phyloP scores from a whole-genome alignment of 1,284 basidiomycete genomes.

The Ustilago sp. region DNA sequence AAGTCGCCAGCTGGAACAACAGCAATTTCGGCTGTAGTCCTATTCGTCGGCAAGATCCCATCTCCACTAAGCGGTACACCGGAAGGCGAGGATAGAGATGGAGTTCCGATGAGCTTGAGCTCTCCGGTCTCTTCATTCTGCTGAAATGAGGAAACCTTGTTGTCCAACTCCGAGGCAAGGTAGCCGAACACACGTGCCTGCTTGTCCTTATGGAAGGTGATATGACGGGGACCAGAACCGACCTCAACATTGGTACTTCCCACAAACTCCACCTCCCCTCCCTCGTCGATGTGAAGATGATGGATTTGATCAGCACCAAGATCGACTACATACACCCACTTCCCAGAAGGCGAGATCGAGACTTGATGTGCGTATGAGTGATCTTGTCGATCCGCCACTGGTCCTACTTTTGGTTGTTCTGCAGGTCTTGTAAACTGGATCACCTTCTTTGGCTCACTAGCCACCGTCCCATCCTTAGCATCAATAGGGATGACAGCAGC shows the following conservation, averaged over 20 bases:
- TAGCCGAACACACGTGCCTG: conserved; percentile 30
- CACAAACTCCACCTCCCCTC: conserved; percentile 19
- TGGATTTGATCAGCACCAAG: conserved; percentile 61
- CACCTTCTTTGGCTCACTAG: conserved; percentile 9
- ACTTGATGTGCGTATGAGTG: conserved; percentile 61
- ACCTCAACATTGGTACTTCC: conserved; percentile 29
- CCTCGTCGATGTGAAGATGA: conserved; percentile 18
- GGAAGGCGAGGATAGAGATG: conserved; percentile 45
- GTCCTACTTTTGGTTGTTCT: conserved; percentile 33
- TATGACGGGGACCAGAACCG: conserved; percentile 47
- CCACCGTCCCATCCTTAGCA: conserved; percentile 22
- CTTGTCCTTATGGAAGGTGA: conserved; percentile 39
- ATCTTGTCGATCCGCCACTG: conserved; percentile 55
- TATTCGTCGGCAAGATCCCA: conserved; percentile 38
- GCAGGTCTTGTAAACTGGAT: conserved; percentile 42
- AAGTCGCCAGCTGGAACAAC: conserved; percentile 47
- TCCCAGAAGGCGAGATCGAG: conserved; percentile 34
- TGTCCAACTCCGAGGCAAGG: conserved; percentile 54
- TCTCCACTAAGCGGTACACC: conserved; percentile 41
- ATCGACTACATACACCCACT: conserved; percentile 57
- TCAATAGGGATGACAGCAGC: conserved; percentile 34
- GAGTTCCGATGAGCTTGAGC: conserved; percentile 24
- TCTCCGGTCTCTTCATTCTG: conserved; percentile 29
- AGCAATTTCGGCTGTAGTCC: conserved; percentile 59
- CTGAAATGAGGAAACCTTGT: conserved; percentile 45